These are phyloP conservation scores for Biscogniauxia mediterranea DNA, from an alignment of 2,329 filamentous ascomycete species.

Conservation along the genomic window DNA sequence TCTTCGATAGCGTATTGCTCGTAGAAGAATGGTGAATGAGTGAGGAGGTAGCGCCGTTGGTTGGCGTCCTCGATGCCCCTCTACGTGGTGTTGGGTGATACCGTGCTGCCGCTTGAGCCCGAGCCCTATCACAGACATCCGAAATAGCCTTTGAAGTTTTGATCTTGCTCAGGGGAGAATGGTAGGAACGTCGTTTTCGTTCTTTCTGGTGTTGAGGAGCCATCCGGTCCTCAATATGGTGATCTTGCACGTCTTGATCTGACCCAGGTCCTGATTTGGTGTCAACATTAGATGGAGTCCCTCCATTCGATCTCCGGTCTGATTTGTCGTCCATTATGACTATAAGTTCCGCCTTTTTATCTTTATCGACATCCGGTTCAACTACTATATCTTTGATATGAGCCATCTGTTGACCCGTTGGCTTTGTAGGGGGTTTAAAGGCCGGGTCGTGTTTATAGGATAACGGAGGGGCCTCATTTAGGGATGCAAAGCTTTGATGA, in stretches of 20 bases:
- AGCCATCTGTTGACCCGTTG: not conserved
- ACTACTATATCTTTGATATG: not conserved
- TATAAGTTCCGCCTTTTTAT: not conserved
- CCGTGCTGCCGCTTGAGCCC: constrained; percentile 9
- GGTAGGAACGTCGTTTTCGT: not conserved
- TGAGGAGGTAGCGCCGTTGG: not conserved
- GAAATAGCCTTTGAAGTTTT: constrained; percentile 13
- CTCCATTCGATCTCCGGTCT: not conserved
- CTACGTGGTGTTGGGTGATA: not conserved
- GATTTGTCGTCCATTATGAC: not conserved
- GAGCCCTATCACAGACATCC: constrained; percentile 12
- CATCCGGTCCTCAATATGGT: constrained; percentile 9
- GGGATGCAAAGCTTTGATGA: not conserved
- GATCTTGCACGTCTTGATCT: not conserved
- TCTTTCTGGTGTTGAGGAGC: not conserved
- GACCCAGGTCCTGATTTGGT: not conserved
- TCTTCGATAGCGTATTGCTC: not conserved
- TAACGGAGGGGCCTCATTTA: not conserved
- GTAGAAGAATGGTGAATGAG: not conserved
- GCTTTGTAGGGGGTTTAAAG: not conserved
- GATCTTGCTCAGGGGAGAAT: constrained; percentile 5
- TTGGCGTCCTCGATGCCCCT: not conserved
- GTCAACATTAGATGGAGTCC: not conserved
- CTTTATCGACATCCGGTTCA: not conserved
- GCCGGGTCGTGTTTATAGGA: not conserved